Evolutionary conservation across 345 rosid species (phyloP).

Genomic region (Hypericum perforatum): DNA sequence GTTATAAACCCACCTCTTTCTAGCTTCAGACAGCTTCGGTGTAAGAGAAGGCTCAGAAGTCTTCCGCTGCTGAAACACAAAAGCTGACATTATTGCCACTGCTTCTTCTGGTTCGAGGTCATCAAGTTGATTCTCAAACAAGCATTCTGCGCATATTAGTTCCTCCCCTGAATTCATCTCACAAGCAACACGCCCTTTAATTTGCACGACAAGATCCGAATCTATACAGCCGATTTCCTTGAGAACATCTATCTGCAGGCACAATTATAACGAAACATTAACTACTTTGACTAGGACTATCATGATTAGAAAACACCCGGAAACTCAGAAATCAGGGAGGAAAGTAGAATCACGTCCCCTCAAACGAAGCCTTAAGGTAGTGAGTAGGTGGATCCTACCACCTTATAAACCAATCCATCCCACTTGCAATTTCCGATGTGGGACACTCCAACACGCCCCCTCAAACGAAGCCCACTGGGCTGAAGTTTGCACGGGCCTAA

Average conservation of each 20-base stretch:
- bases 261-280: constrained; percentile 8
- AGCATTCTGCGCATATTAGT: constrained; percentile 73
- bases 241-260: constrained; percentile 75
- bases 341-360: too few species aligned
- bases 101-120: constrained; percentile 96
- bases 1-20: constrained; percentile 39
- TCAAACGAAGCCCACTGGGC: too few species aligned
- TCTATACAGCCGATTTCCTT: constrained; percentile 83
- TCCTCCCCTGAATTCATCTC: constrained; percentile 99
- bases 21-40: constrained; percentile 62
- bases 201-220: constrained; percentile 81
- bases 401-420: too few species aligned
- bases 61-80: constrained; percentile 92
- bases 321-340: background rate
- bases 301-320: constrained; percentile 9
- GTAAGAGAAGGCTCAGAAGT: constrained; percentile 80
- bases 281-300: background rate
- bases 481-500: too few species aligned
- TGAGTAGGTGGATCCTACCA: too few species aligned
- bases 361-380: too few species aligned
- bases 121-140: constrained; percentile 93
- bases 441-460: too few species aligned
- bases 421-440: too few species aligned
- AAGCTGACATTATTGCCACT: constrained; percentile 95
- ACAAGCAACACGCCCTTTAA: constrained; percentile 96